Evolutionary conservation across 192 early-diverging fungal species (phyloP), one percentile per base, ranked within the genome.

Genomic region (Lobosporangium transversale): DNA sequence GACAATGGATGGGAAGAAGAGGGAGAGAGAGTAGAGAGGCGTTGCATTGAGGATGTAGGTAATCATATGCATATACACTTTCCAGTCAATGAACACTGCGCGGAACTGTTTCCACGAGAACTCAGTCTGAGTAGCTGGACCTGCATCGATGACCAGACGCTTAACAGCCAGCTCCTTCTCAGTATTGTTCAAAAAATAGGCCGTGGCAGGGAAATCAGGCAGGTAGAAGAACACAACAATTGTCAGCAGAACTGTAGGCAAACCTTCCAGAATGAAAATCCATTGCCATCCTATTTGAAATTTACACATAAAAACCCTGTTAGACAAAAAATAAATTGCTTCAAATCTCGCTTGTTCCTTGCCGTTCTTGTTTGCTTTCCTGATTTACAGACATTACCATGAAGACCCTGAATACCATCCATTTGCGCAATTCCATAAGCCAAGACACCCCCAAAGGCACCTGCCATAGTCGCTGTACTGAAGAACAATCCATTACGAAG

Each of bases 1-100:
- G 56, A 94, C 84, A 20, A 94, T 91, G 18, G 87, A 88, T 1
- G 92, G 91, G 43, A 94, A 74, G 64, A 91, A 91, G 21, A 90
- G 84, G 44, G 84, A 81, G 36, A 89, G 84, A 53, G 86, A 87
- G 42, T 89, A 90, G 8, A 89, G 67, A 14, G 90, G 87, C 10
- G 86, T 91, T 55, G 84, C 80, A 48, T 85, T 82, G 14, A 88
- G 86, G 53, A 92, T 90, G 56, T 88, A 89, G 24, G 89, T 85
- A 18, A 91, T 43, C 31, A 84, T 80, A 21, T 85, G 81, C 37
- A 89, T 66, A 21, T 87, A 55, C 4, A 81, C 71, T 57, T 81
- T 81, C 80, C 80, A 88, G 55, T 88, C 86, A 2, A 52, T 62
- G 37, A 88, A 84, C 2, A 74, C 84, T n/a, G 52, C 57, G 10